phyloP scores from a whole-genome alignment of 768 basidiomycete species.

The Lepiota subincarnata region DNA sequence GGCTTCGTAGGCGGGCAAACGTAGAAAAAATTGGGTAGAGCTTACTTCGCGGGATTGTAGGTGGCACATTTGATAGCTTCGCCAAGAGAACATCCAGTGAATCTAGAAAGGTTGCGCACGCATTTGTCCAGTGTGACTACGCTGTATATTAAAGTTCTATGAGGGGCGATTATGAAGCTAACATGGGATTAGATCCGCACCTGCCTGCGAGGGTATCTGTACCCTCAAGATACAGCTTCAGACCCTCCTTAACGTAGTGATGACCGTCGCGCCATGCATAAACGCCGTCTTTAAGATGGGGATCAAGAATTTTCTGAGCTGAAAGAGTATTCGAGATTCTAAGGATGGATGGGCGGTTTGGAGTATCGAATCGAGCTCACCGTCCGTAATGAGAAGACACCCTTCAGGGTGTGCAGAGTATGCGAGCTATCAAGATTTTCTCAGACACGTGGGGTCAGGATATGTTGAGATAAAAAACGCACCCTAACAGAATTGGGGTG shows the following conservation, averaged over 20 bases:
- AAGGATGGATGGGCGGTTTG: background rate
- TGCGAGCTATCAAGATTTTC: constrained; percentile 51
- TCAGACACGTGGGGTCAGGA: background rate
- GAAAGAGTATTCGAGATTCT: background rate
- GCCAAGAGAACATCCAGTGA: constrained; percentile 79
- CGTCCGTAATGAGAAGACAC: constrained; percentile 87
- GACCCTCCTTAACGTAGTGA: constrained; percentile 76
- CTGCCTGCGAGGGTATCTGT: constrained; percentile 88
- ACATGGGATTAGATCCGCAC: constrained; percentile 33
- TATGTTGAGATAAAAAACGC: constrained; percentile 23
- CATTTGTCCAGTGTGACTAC: constrained; percentile 82
- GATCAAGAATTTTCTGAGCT: constrained; percentile 88
- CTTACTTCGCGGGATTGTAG: constrained; percentile 76
- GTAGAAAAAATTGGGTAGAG: background rate
- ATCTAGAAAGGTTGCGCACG: constrained; percentile 78
- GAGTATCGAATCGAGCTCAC: constrained; percentile 35
- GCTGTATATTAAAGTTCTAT: constrained; percentile 29
- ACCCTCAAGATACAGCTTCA: constrained; percentile 77
- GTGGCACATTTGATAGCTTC: constrained; percentile 87
- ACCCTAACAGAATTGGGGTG: constrained; percentile 89
- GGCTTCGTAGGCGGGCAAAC: background rate
- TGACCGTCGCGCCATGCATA: constrained; percentile 88
- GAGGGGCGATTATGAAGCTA: background rate
- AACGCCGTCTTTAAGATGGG: constrained; percentile 74
- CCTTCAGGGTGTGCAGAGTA: constrained; percentile 81